A percentile compares a stretch with the other conserved stretches of the same genome.
Conservation (phyloP, 768 basidiomycete species). For the Rhizopogon roseolus region DNA sequence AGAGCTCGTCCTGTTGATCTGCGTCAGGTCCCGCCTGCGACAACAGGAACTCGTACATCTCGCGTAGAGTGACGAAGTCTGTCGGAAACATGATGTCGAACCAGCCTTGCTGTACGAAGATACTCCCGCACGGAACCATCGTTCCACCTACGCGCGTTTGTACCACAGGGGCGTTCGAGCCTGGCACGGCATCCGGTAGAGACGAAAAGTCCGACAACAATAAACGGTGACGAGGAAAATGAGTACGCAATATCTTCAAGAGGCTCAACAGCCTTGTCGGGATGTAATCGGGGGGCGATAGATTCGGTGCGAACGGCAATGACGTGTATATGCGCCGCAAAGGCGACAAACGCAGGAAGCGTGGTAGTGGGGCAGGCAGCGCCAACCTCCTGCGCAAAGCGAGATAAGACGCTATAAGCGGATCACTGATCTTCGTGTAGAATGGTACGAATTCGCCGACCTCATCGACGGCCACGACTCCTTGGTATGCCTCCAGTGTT, state of each 20-base stretch:
- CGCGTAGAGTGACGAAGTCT: slow-evolving; percentile 74
- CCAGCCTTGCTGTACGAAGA: slow-evolving; percentile 91
- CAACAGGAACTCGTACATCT: slow-evolving; percentile 87
- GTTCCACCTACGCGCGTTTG: slow-evolving; percentile 85
- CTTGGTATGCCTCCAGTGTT: slow-evolving; percentile 81
- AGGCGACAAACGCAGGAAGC: slow-evolving; percentile 46
- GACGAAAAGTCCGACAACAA: slow-evolving; percentile 90
- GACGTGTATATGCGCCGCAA: slow-evolving; percentile 62
- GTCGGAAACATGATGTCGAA: slow-evolving; percentile 99
- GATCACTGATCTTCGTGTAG: slow-evolving; percentile 82
- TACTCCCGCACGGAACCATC: slow-evolving; percentile 85
- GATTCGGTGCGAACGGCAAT: slow-evolving; percentile 88
- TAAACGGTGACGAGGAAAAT: slow-evolving; percentile 92
- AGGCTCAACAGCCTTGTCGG: slow-evolving; percentile 89
- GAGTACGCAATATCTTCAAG: slow-evolving; percentile 70
- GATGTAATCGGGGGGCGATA: slow-evolving; percentile 83
- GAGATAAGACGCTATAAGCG: slow-evolving; percentile 77
- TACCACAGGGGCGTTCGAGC: slow-evolving; percentile 78
- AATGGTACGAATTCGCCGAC: slow-evolving; percentile 80
- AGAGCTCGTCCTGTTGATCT: slow-evolving; percentile 14
- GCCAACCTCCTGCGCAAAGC: slow-evolving; percentile 55
- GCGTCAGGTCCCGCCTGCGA: slow-evolving; percentile 36
- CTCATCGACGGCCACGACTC: slow-evolving; percentile 70
- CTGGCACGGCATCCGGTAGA: slow-evolving; percentile 77
- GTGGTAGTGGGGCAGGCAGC: slow-evolving; percentile 54